These are phyloP conservation scores for Botryosphaeria dothidea DNA, from an alignment of 2,329 filamentous ascomycete species.

Conservation along the genomic window DNA sequence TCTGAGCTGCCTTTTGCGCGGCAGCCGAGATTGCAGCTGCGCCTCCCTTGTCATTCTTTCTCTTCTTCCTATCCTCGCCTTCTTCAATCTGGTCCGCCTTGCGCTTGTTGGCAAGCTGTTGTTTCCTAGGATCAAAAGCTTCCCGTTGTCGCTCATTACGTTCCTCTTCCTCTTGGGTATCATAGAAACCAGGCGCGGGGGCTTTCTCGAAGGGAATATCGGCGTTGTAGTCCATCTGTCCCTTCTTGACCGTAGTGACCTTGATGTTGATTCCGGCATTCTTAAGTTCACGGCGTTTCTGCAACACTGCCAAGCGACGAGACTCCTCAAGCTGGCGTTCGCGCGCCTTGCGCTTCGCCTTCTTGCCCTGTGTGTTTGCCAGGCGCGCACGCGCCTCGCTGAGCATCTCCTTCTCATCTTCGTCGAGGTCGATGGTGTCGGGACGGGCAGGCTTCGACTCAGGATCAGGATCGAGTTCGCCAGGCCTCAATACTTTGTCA, in stretches of 20 bases:
- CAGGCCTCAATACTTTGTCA: constrained; percentile 54
- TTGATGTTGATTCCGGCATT: constrained; percentile 99
- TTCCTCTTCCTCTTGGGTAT: constrained; percentile 79
- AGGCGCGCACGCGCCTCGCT: constrained; percentile 95
- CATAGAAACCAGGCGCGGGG: constrained; percentile 85
- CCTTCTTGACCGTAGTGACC: constrained; percentile 84
- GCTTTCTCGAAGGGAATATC: constrained; percentile 98
- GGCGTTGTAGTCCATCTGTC: constrained; percentile 99
- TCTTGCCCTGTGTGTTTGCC: constrained; percentile 98
- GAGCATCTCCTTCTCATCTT: constrained; percentile 99
- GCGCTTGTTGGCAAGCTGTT: constrained; percentile 86
- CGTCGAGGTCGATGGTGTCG: constrained; percentile 96
- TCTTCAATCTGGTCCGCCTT: constrained; percentile 91
- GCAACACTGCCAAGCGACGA: constrained; percentile 80
- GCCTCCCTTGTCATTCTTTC: constrained; percentile 83
- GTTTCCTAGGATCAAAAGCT: constrained; percentile 88
- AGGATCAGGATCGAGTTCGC: constrained; percentile 95
- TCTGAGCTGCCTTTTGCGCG: constrained; percentile 87
- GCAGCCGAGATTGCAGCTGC: constrained; percentile 79
- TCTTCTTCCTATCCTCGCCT: constrained; percentile 73
- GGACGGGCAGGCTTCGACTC: constrained; percentile 94
- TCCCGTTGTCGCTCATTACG: constrained; percentile 82
- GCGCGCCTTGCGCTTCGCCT: constrained; percentile 95
- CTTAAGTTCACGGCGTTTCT: constrained; percentile 95
- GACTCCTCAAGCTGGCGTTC: constrained; percentile 96